A percentile compares a stretch with the other conserved stretches of the same genome.
Conservation (phyloP, 169 alveolate species). For the Plasmodium coatneyi region DNA sequence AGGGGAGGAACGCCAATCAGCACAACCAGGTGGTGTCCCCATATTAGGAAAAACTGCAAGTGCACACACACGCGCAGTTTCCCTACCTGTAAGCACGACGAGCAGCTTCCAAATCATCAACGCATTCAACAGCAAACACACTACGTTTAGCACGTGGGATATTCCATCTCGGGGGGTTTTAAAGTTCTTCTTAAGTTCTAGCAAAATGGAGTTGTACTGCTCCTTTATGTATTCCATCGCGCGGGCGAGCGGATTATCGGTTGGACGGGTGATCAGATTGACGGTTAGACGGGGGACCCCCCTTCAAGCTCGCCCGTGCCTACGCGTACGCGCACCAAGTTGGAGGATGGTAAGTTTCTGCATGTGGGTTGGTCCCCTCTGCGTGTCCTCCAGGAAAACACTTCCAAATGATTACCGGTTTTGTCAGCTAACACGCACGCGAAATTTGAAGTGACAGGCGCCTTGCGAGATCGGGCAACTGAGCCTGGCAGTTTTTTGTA, state of each 20-base stretch:
- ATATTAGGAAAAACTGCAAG: neutral
- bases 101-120: slow-evolving; percentile 65
- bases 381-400: neutral
- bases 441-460: neutral
- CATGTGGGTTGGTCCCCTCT: neutral
- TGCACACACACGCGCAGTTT: neutral
- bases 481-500: neutral
- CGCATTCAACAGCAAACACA: slow-evolving; percentile 48
- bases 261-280: neutral
- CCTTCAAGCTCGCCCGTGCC: neutral
- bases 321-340: neutral
- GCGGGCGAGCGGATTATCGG: neutral
- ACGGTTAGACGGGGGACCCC: neutral
- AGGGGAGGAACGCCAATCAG: neutral
- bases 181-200: slow-evolving; percentile 51
- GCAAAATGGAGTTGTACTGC: slow-evolving; percentile 29
- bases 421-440: neutral
- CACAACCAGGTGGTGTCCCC: neutral
- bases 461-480: neutral
- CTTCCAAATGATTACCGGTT: neutral
- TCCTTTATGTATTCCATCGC: slow-evolving; percentile 55
- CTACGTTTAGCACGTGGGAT: slow-evolving; percentile 24
- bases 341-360: neutral
- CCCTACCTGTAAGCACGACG: slow-evolving; percentile 37
- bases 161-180: slow-evolving; percentile 53